A percentile compares a stretch with the other conserved stretches of the same genome.
phyloP scores from a whole-genome alignment of 176 grass and related monocot species.

The Avena eriantha region DNA sequence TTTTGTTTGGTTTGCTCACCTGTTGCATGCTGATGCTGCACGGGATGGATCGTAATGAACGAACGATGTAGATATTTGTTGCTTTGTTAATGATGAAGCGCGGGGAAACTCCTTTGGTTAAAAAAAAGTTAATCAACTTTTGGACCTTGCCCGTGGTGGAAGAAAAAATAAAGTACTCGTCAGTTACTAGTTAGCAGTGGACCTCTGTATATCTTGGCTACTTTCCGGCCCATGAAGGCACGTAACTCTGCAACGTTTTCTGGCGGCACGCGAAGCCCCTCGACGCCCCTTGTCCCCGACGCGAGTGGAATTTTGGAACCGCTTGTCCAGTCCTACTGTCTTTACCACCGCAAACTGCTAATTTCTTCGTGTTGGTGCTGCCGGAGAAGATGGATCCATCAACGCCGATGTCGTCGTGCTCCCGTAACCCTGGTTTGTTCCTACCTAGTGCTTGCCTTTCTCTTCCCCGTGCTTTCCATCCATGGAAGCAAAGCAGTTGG shows the following conservation, averaged over 20 bases:
- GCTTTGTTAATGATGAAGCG: no score
- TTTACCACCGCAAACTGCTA: not conserved
- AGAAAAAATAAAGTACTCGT: no score
- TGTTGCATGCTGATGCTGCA: no score
- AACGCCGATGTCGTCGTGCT: not conserved
- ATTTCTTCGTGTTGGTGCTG: not conserved
- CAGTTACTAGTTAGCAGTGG: not conserved
- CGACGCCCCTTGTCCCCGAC: not conserved
- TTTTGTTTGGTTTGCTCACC: no score
- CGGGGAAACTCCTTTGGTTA: no score
- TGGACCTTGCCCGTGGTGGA: no score
- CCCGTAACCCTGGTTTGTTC: conserved; percentile 12
- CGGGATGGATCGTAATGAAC: no score
- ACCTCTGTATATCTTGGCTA: not conserved
- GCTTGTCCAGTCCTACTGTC: not conserved
- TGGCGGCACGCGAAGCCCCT: not conserved
- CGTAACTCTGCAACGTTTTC: not conserved
- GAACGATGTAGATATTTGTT: no score
- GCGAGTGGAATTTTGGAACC: not conserved
- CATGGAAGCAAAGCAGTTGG: not conserved
- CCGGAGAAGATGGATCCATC: conserved; percentile 12
- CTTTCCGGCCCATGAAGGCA: not conserved
- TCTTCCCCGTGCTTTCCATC: not conserved
- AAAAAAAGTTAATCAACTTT: no score
- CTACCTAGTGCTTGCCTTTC: no score